Conservation (phyloP, 2,329 filamentous ascomycete genomes). For the Ascocoryne sarcoides region DNA sequence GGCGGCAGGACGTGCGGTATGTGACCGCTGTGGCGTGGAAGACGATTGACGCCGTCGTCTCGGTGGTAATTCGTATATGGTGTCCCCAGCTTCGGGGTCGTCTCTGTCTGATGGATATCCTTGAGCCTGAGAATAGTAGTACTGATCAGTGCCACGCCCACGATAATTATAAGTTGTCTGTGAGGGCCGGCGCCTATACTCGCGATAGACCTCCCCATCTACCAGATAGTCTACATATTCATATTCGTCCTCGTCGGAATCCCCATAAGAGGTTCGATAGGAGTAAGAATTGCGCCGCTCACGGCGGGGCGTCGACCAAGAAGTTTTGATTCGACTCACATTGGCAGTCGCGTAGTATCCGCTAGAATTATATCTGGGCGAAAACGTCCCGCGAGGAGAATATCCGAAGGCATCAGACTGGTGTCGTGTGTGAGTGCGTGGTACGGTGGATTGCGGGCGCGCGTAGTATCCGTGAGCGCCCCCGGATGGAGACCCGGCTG, state of each 20-base stretch:
- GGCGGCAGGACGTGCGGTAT: slow-evolving; percentile 18
- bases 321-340: slow-evolving; percentile 31
- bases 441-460: slow-evolving; percentile 7
- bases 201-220: slow-evolving; percentile 23
- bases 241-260: slow-evolving; percentile 30
- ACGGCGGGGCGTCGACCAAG: slow-evolving; percentile 24
- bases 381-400: slow-evolving; percentile 23
- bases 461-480: slow-evolving; percentile 25
- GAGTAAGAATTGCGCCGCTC: slow-evolving; percentile 28
- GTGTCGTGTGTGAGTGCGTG: slow-evolving; percentile 27
- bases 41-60: slow-evolving; percentile 24
- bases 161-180: slow-evolving; percentile 27
- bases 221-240: slow-evolving; percentile 26
- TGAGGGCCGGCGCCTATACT: slow-evolving; percentile 19
- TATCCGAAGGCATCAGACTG: slow-evolving; percentile 25
- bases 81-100: slow-evolving; percentile 13
- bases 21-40: slow-evolving; percentile 26
- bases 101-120: slow-evolving; percentile 26
- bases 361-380: slow-evolving; percentile 29
- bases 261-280: slow-evolving; percentile 30
- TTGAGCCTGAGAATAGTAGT: slow-evolving; percentile 27
- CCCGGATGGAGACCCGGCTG: slow-evolving; percentile 27
- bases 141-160: slow-evolving; percentile 30
- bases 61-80: slow-evolving; percentile 9
- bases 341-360: slow-evolving; percentile 31